Conservation (phyloP, 345 rosid genomes). For the Dimocarpus longan region DNA sequence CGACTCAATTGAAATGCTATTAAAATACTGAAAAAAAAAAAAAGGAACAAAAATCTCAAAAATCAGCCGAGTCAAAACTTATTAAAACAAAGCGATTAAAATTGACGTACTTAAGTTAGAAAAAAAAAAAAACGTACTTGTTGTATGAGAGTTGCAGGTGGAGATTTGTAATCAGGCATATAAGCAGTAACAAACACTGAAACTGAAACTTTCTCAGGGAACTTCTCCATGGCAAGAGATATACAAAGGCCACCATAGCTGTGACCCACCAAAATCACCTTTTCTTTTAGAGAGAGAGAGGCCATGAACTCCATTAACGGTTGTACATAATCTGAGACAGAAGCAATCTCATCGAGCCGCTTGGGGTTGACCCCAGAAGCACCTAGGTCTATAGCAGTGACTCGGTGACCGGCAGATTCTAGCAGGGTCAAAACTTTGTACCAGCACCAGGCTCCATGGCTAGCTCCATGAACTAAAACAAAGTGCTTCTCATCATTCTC, state of each 20-base stretch:
- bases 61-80: background rate
- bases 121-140: slow-evolving; percentile 4
- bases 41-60: too few relatives aligned
- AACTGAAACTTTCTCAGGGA: slow-evolving; percentile 47
- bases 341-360: slow-evolving; percentile 18
- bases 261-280: slow-evolving; percentile 62
- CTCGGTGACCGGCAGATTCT: slow-evolving; percentile 35
- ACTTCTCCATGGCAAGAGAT: slow-evolving; percentile 57
- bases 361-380: slow-evolving; percentile 40
- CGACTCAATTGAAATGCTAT: too few relatives aligned
- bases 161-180: slow-evolving; percentile 45
- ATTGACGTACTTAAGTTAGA: too few relatives aligned
- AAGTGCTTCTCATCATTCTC: slow-evolving; percentile 26
- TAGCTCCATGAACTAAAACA: slow-evolving; percentile 48
- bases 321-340: slow-evolving; percentile 24
- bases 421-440: slow-evolving; percentile 41
- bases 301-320: slow-evolving; percentile 30
- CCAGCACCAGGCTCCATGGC: slow-evolving; percentile 56
- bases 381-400: slow-evolving; percentile 41
- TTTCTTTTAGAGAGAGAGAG: slow-evolving; percentile 26
- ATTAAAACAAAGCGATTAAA: background rate
- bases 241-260: slow-evolving; percentile 54
- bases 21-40: too few relatives aligned
- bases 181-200: slow-evolving; percentile 52
- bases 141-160: slow-evolving; percentile 28